phyloP scores from a whole-genome alignment of 257 asterid species.

The Rehmannia glutinosa region DNA sequence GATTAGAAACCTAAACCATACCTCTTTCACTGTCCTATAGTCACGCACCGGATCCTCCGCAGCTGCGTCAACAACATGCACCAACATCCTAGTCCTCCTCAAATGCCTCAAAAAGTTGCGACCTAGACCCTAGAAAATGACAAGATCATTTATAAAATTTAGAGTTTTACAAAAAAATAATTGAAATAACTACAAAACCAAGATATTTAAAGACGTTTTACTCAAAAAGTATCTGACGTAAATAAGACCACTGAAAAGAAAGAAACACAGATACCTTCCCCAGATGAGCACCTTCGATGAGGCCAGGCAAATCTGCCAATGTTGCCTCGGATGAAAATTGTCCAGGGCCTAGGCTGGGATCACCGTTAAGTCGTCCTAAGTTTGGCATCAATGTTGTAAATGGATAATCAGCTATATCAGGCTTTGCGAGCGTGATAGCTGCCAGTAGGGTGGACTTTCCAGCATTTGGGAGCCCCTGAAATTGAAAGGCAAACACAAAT shows the following conservation, averaged over 20 bases:
- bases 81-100: conserved; percentile 92
- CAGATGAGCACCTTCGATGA: conserved; percentile 96
- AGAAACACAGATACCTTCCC: conserved; percentile 64
- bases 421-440: conserved; percentile 85
- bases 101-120: conserved; percentile 96
- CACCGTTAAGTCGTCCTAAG: conserved; percentile 93
- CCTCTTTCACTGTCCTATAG: conserved; percentile 95
- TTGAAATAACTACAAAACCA: neutral
- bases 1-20: conserved; percentile 22
- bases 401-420: conserved; percentile 97
- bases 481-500: conserved; percentile 1
- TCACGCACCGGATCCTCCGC: conserved; percentile 73
- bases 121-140: conserved; percentile 77
- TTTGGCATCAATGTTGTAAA: conserved; percentile 98
- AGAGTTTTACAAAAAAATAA: conserved; percentile 1
- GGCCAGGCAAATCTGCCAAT: conserved; percentile 96
- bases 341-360: conserved; percentile 79
- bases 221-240: too few relatives aligned
- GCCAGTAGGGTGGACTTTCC: conserved; percentile 93
- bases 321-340: conserved; percentile 89
- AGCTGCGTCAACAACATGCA: conserved; percentile 92
- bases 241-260: conserved; percentile 1
- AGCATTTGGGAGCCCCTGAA: conserved; percentile 97
- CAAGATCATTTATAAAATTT: neutral
- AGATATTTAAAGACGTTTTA: neutral